Evolutionary conservation across 139 green algal species (phyloP).

Genomic region (Chara braunii): DNA sequence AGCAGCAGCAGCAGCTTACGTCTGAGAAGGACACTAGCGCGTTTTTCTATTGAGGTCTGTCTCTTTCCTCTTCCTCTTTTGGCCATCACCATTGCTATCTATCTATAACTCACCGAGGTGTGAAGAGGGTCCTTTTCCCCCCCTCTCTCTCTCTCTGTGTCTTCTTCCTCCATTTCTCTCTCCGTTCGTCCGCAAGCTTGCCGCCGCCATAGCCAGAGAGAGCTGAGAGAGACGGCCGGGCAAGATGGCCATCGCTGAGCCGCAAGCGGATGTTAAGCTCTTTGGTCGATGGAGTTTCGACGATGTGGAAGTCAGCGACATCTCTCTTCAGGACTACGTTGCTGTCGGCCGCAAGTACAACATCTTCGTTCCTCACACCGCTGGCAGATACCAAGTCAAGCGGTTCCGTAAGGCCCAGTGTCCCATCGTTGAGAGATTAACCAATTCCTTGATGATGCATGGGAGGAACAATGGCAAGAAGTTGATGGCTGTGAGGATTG

Average conservation of each 20-base stretch:
- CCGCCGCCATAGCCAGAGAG: no score
- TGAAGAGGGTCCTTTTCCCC: no score
- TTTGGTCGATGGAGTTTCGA: slow-evolving; percentile 97
- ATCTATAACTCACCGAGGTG: no score
- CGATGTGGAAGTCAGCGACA: slow-evolving; percentile 91
- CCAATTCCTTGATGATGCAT: slow-evolving; percentile 95
- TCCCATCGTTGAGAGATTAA: slow-evolving; percentile 94
- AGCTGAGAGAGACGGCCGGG: no score
- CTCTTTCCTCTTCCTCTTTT: no score
- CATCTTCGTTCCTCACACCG: slow-evolving; percentile 88
- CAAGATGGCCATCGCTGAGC: background rate
- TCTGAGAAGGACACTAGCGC: no score
- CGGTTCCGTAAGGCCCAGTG: slow-evolving; percentile 97
- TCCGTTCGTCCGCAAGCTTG: no score
- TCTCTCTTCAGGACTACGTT: slow-evolving; percentile 97
- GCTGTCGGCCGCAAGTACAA: slow-evolving; percentile 90
- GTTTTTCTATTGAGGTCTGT: no score
- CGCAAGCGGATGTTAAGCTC: slow-evolving; percentile 65
- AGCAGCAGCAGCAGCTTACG: no score
- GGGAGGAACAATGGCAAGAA: slow-evolving; percentile 99
- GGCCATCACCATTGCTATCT: no score
- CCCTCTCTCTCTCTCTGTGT: no score
- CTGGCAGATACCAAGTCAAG: slow-evolving; percentile 92
- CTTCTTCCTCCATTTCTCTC: no score
- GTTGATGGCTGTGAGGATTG: slow-evolving; percentile 92